Evolutionary conservation across 192 early-diverging fungal genomes (phyloP).

Genomic region (Backusella psychrophila): DNA sequence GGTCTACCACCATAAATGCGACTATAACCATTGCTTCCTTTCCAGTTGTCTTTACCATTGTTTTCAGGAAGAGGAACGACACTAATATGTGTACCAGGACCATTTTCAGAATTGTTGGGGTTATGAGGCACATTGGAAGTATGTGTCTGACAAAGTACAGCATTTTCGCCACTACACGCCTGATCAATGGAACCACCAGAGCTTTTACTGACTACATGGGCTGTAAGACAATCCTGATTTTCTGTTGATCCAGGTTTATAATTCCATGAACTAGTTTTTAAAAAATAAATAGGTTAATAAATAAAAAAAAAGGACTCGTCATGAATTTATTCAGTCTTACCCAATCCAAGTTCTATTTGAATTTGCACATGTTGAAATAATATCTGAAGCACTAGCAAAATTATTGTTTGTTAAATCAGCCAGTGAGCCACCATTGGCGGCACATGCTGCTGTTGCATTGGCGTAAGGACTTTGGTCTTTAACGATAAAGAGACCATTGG

Average conservation of each 20-base stretch:
- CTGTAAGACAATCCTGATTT: not conserved
- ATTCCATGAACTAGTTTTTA: conserved; percentile 10
- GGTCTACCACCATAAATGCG: not conserved
- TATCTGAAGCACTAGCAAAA: not conserved
- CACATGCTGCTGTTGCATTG: not conserved
- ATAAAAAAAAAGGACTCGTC: not conserved
- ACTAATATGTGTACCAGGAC: not conserved
- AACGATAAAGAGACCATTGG: not conserved
- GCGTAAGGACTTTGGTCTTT: not conserved
- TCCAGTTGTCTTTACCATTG: not conserved
- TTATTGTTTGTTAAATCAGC: not conserved
- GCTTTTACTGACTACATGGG: not conserved
- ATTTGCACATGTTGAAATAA: not conserved
- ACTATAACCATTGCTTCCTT: not conserved
- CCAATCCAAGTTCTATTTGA: conserved; percentile 1
- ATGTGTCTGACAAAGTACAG: not conserved
- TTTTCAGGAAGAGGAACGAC: not conserved
- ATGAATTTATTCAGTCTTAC: not conserved
- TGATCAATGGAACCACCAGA: conserved; percentile 1
- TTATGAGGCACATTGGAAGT: not conserved
- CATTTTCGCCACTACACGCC: not conserved
- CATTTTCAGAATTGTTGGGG: not conserved
- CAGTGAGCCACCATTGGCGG: not conserved
- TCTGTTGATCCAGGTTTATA: not conserved
- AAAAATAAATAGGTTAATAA: not conserved